Evolutionary conservation across 768 basidiomycete genomes (phyloP).

Genomic region (Amanita muscaria): DNA sequence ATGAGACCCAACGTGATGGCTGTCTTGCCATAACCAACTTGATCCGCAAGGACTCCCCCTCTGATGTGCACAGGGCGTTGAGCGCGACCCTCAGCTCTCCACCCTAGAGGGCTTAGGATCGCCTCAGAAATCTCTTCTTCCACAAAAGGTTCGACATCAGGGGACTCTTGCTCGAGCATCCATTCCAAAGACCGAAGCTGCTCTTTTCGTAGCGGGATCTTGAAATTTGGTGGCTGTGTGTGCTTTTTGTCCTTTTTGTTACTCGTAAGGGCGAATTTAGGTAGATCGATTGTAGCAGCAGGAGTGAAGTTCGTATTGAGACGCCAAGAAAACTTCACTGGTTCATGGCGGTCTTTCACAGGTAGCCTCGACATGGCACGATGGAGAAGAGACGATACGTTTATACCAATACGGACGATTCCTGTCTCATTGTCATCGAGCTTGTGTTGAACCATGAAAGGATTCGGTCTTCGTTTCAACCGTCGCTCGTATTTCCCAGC

Average conservation of each 20-base stretch:
- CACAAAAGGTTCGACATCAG: conserved; percentile 59
- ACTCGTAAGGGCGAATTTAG: conserved; percentile 63
- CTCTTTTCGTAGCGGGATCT: conserved; percentile 64
- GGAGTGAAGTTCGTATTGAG: conserved; percentile 74
- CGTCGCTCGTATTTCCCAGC: conserved; percentile 87
- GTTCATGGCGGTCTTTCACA: conserved; percentile 36
- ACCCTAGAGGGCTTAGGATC: conserved; percentile 74
- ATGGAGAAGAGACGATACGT: conserved; percentile 80
- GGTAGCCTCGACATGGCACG: conserved; percentile 80
- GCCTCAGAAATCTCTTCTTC: conserved; percentile 96
- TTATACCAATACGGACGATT: conserved; percentile 76
- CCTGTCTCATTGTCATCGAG: conserved; percentile 55
- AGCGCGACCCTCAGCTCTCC: conserved; percentile 91
- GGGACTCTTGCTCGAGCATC: conserved; percentile 80
- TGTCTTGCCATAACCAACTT: conserved; percentile 96
- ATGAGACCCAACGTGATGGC: conserved; percentile 89
- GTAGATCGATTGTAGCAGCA: conserved; percentile 44
- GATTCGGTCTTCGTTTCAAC: conserved; percentile 76
- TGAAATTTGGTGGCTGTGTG: conserved; percentile 73
- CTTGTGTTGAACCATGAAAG: conserved; percentile 81
- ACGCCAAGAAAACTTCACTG: conserved; percentile 62
- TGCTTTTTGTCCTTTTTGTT: conserved; percentile 70
- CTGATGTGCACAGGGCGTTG: conserved; percentile 65
- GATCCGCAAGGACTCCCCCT: conserved; percentile 90
- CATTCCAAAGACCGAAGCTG: conserved; percentile 86